phyloP scores from a whole-genome alignment of 73 alveolate species.

The Paramecium tetraurelia region DNA sequence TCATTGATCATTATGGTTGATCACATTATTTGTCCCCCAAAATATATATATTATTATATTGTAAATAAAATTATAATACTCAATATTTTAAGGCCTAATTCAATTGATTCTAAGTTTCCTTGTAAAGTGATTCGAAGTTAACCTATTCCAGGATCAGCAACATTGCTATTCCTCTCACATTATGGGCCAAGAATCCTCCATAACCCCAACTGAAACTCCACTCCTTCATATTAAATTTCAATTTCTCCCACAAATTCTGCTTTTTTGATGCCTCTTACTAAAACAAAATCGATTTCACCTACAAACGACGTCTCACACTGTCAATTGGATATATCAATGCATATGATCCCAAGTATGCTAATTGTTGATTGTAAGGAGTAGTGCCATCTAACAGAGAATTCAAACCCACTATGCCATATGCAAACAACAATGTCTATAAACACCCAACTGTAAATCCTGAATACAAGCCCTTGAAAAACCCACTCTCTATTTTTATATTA shows the following conservation, averaged over 20 bases:
- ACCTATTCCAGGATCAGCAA: neutral
- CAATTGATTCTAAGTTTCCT: neutral
- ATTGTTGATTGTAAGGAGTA: neutral
- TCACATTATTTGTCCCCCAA: neutral
- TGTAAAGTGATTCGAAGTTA: neutral
- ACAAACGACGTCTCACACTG: slow-evolving; percentile 34
- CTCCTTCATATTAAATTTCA: neutral
- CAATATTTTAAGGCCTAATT: neutral
- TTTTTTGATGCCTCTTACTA: slow-evolving; percentile 5
- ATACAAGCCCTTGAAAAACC: neutral
- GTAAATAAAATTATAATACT: neutral
- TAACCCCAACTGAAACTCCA: neutral
- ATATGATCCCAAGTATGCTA: neutral
- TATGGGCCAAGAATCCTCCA: slow-evolving; percentile 39
- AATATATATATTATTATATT: neutral
- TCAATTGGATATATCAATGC: slow-evolving; percentile 13
- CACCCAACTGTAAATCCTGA: slow-evolving; percentile 22
- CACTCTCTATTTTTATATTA: neutral
- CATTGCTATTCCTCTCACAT: neutral
- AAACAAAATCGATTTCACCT: slow-evolving; percentile 27
- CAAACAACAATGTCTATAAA: neutral
- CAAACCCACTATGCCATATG: neutral
- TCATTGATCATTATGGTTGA: neutral
- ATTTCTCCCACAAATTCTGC: neutral
- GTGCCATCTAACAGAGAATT: neutral